Conservation (phyloP, 306 rosid species). For the Glycine soja region DNA sequence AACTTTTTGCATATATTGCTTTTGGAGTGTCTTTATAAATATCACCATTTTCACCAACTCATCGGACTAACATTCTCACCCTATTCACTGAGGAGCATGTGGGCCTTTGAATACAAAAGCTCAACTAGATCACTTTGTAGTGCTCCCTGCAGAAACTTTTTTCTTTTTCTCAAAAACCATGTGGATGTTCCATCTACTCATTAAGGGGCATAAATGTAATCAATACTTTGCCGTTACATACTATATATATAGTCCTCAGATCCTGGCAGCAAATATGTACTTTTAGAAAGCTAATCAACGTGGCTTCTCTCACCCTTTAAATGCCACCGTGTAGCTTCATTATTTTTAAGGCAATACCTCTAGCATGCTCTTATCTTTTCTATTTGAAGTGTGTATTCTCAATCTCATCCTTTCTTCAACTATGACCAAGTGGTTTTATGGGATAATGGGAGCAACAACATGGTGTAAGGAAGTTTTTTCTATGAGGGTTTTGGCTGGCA, state of each 20-base stretch:
- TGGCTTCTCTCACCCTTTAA: conserved; percentile 22
- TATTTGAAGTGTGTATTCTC: background rate
- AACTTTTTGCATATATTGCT: too few species aligned
- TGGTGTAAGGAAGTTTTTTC: conserved; percentile 33
- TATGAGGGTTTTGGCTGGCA: conserved; percentile 3
- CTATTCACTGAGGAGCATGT: background rate
- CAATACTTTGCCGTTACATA: background rate
- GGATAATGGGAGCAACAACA: background rate
- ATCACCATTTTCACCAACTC: background rate
- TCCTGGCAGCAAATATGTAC: conserved; percentile 2
- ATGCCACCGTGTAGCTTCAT: conserved; percentile 17
- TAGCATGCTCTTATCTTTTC: conserved; percentile 1
- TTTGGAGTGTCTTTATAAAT: too few species aligned
- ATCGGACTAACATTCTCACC: background rate
- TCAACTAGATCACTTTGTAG: background rate
- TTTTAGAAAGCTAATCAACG: conserved; percentile 3
- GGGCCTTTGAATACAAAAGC: background rate
- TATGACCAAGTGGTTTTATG: conserved; percentile 23
- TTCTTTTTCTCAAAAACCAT: background rate
- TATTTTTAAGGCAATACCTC: background rate
- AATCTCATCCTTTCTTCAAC: background rate
- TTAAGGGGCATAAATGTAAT: background rate
- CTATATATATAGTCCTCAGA: background rate
- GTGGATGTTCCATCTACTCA: background rate
- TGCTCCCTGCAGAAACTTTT: background rate